A percentile compares a stretch with the other conserved stretches of the same genome.
phyloP scores from a whole-genome alignment of 305 asterid species.

The Solanum hybrid region DNA sequence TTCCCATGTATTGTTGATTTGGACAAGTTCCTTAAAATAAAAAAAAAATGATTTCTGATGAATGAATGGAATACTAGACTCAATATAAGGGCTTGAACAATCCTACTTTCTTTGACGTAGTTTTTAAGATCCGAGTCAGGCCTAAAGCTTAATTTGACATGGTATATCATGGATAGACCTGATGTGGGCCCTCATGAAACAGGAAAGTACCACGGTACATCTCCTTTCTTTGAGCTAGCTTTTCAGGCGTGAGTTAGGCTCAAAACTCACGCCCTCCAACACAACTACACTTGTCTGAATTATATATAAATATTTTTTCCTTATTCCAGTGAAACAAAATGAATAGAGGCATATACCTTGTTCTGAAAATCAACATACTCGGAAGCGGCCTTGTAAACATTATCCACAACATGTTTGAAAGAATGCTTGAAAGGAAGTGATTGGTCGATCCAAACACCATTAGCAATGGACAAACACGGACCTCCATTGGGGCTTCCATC shows the following conservation, averaged over 20 bases:
- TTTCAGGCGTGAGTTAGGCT: neutral
- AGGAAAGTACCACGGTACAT: neutral
- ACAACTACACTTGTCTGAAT: neutral
- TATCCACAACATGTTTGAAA: neutral
- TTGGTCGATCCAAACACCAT: neutral
- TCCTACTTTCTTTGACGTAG: neutral
- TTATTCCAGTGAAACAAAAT: too few relatives aligned
- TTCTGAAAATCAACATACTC: neutral
- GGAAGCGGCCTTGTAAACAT: neutral
- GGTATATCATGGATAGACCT: neutral
- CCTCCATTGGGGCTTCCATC: constrained; percentile 57
- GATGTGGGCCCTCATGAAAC: neutral
- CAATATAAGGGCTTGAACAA: neutral
- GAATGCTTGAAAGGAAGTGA: neutral
- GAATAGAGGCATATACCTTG: neutral
- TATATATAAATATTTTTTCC: neutral
- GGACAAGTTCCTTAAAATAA: neutral
- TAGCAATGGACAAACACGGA: constrained; percentile 1
- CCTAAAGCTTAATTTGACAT: neutral
- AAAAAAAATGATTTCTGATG: neutral
- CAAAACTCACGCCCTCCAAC: neutral
- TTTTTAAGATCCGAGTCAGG: neutral
- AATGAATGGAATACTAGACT: neutral
- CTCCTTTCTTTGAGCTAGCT: neutral
- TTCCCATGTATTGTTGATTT: neutral